Conservation (phyloP, 495 filamentous ascomycete genomes). For the Margaritispora aquatica region DNA sequence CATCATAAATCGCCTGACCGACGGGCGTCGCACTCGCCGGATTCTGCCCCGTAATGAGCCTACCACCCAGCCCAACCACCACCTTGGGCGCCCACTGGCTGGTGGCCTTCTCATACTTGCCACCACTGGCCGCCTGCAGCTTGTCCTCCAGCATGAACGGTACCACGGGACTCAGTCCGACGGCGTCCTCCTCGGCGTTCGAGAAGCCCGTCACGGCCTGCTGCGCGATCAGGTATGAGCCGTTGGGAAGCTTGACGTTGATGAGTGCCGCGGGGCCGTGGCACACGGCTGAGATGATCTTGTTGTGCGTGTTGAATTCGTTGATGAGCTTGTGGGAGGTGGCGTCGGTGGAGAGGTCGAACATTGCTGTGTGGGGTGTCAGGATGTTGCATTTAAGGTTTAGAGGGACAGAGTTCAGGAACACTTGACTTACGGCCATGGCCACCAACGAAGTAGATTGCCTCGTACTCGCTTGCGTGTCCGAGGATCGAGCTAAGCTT, state of each 20-base stretch:
- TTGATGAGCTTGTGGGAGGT: slow-evolving; percentile 48
- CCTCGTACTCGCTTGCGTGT: slow-evolving; percentile 54
- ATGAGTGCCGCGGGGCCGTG: slow-evolving; percentile 60
- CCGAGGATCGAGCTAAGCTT: slow-evolving; percentile 45
- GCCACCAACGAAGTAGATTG: slow-evolving; percentile 68
- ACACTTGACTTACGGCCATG: slow-evolving; percentile 60
- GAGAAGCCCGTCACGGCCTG: slow-evolving; percentile 60
- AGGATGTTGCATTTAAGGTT: too few relatives aligned
- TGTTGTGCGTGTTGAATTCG: slow-evolving; percentile 54
- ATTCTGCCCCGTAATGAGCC: slow-evolving; percentile 71
- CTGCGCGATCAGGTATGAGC: slow-evolving; percentile 46
- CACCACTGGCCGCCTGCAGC: slow-evolving; percentile 43
- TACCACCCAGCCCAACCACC: slow-evolving; percentile 47
- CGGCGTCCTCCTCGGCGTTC: slow-evolving; percentile 58
- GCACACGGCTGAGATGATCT: slow-evolving; percentile 61
- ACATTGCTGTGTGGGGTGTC: slow-evolving; percentile 52
- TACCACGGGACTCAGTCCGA: slow-evolving; percentile 40
- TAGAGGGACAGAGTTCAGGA: too few relatives aligned
- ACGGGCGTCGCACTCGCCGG: slow-evolving; percentile 57
- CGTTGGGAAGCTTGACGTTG: slow-evolving; percentile 45
- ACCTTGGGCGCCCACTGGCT: slow-evolving; percentile 51
- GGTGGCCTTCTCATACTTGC: slow-evolving; percentile 49
- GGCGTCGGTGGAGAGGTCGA: slow-evolving; percentile 49
- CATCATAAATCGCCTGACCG: slow-evolving; percentile 26
- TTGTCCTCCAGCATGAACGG: slow-evolving; percentile 61